These are phyloP conservation scores for Wallacemonas sp. DNA, from an alignment of 208 protist genomes.

Conservation along the genomic window DNA sequence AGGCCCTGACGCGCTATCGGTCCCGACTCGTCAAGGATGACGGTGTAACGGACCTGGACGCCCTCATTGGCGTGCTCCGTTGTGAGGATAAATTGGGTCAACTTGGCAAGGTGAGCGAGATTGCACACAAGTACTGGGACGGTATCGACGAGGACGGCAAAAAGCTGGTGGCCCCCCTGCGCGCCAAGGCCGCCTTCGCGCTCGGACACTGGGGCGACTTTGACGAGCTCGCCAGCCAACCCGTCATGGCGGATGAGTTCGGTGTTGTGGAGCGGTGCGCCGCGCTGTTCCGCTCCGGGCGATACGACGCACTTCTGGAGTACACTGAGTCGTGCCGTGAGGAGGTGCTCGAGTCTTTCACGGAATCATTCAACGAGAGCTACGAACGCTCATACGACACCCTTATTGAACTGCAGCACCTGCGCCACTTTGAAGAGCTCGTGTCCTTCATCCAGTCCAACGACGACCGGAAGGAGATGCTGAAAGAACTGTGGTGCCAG, in stretches of 20 bases:
- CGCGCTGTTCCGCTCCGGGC: conserved; percentile 56
- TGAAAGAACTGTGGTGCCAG: conserved; percentile 86
- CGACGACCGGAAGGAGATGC: conserved; percentile 55
- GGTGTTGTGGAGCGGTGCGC: conserved; percentile 80
- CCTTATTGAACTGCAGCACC: conserved; percentile 97
- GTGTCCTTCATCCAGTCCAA: conserved; percentile 91
- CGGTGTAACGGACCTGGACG: conserved; percentile 45
- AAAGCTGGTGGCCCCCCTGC: conserved; percentile 69
- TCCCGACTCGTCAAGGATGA: conserved; percentile 49
- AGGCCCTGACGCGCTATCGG: conserved; percentile 77
- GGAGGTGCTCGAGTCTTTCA: conserved; percentile 73
- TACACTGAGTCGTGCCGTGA: conserved; percentile 65
- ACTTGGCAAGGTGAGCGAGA: conserved; percentile 51
- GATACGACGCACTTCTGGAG: conserved; percentile 56
- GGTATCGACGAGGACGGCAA: conserved; percentile 42
- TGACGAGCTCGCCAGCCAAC: conserved; percentile 57
- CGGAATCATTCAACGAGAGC: conserved; percentile 83
- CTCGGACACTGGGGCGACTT: conserved; percentile 80
- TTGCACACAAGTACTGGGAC: conserved; percentile 67
- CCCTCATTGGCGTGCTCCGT: conserved; percentile 73
- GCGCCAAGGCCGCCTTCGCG: conserved; percentile 80
- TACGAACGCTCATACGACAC: conserved; percentile 92
- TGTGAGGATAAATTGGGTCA: conserved; percentile 85
- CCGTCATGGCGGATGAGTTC: conserved; percentile 46
- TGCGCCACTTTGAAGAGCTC: conserved; percentile 99